Percentiles rank a stretch among this genome's conserved stretches.
phyloP scores from a whole-genome alignment of 78 protist species.

The Polysphondylium violaceum region DNA sequence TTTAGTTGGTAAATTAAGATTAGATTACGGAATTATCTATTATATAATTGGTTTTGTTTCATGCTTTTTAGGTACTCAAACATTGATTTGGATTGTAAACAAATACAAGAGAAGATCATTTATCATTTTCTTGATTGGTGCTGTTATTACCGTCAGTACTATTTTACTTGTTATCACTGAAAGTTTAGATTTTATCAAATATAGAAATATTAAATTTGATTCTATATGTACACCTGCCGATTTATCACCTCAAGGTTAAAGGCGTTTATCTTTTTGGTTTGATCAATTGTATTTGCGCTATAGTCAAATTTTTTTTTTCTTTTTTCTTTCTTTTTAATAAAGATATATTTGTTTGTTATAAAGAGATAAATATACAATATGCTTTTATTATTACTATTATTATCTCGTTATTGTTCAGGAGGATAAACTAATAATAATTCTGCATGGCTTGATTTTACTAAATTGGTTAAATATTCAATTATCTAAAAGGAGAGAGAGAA shows the following conservation, averaged over 20 bases:
- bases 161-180: constrained; percentile 48
- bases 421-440: constrained; percentile 22
- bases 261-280: too few relatives aligned
- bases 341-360: too few relatives aligned
- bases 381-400: not conserved
- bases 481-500: too few relatives aligned
- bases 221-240: constrained; percentile 45
- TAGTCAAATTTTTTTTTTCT: not conserved
- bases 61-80: constrained; percentile 65
- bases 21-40: constrained; percentile 70
- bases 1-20: constrained; percentile 48
- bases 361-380: too few relatives aligned
- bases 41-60: constrained; percentile 49
- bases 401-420: too few relatives aligned
- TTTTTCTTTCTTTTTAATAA: too few relatives aligned
- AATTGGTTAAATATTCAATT: constrained; percentile 4
- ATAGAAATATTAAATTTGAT: constrained; percentile 39
- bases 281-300: not conserved
- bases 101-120: constrained; percentile 71
- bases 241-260: not conserved
- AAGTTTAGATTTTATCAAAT: constrained; percentile 41
- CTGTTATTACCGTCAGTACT: constrained; percentile 43
- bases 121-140: constrained; percentile 46
- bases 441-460: not conserved
- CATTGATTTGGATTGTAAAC: constrained; percentile 54